Base-by-base conservation (phyloP, 495 filamentous ascomycete species). In the Aspergillus cavernicola region DNA sequence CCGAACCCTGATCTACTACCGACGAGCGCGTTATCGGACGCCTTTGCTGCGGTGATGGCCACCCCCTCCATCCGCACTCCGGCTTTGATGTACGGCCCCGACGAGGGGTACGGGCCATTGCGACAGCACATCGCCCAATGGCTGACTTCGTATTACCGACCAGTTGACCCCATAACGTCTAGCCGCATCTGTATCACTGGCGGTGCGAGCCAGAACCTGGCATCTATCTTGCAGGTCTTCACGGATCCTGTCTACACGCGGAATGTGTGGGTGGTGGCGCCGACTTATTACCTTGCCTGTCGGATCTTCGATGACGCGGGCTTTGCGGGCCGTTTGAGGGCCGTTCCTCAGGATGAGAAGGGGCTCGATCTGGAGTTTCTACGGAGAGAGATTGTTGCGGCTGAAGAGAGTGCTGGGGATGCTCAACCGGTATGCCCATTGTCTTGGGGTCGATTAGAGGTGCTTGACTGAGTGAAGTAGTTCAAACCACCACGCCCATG, bases 161-260 rank as follows among this genome's bases (percentile, higher is more conserved):
- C 79, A 0, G 16, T 46, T 19, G 56, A 64, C 0, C 65, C 72
- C 0, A 68, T 81, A n/a, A 52, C 64, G 1, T 33, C 74, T 1
- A 75, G 81, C 4, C 76, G 89, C 38, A 86, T 96, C 39, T 86
- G 84, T 66, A 85, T 97, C 61, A 89, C 90, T 0, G 85, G 88
- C 28, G 92, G 83, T 12, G 92, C 92, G 2, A 83, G 77, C 44
- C 89, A 92, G 67, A 87, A 82, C 60, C 68, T 96, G 7, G 87
- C 85, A 1, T 84, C 78, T 55, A 67, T 91, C 3, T 71, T 97
- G 23, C 78, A 83, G 60, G 81, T 83, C 15, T 95, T 86, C 55
- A 87, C 89, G 0, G 90, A 95, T 61, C 87, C 89, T 0, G 64
- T 73, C 2, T 87, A 85, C 60, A 96, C 91, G 13, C 74, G 80